A percentile compares a stretch with the other conserved stretches of the same genome.
These are phyloP conservation scores for Stylonectria norvegica DNA, from an alignment of 2,329 filamentous ascomycete species.

Conservation along the genomic window DNA sequence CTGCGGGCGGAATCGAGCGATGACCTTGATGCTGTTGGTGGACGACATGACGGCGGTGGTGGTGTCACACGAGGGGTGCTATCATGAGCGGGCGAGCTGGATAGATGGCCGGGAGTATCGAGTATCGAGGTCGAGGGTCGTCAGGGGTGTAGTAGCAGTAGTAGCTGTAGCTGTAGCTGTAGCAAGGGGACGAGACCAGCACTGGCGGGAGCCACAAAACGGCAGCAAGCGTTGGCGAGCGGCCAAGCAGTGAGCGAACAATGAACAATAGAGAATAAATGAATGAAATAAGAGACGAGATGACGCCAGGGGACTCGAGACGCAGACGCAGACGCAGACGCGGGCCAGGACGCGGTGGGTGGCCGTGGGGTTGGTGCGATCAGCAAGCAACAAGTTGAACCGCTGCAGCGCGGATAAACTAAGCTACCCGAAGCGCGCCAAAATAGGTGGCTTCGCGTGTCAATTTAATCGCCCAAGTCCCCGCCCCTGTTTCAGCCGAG, in stretches of 20 bases:
- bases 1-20: conserved; percentile 95
- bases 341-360: conserved; percentile 16
- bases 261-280: conserved; percentile 9
- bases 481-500: conserved; percentile 10
- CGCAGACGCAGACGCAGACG: conserved; percentile 3
- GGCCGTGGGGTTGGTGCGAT: conserved; percentile 20
- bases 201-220: conserved; percentile 23
- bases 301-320: background rate
- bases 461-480: too few relatives aligned
- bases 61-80: conserved; percentile 21
- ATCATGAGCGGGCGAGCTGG: conserved; percentile 26
- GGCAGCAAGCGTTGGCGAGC: conserved; percentile 18
- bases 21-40: conserved; percentile 75
- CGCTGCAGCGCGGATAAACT: conserved; percentile 20
- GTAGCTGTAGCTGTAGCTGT: too few relatives aligned
- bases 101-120: conserved; percentile 14
- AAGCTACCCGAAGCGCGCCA: too few relatives aligned
- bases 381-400: conserved; percentile 13
- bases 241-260: conserved; percentile 7
- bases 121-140: conserved; percentile 13
- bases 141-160: conserved; percentile 23
- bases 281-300: conserved; percentile 2
- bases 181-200: background rate
- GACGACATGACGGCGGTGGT: conserved; percentile 46
- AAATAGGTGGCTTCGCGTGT: too few relatives aligned